Percentiles rank a stretch among this genome's conserved stretches.
Conservation (phyloP, 2,329 filamentous ascomycete species). For the Xylariaceae sp. region DNA sequence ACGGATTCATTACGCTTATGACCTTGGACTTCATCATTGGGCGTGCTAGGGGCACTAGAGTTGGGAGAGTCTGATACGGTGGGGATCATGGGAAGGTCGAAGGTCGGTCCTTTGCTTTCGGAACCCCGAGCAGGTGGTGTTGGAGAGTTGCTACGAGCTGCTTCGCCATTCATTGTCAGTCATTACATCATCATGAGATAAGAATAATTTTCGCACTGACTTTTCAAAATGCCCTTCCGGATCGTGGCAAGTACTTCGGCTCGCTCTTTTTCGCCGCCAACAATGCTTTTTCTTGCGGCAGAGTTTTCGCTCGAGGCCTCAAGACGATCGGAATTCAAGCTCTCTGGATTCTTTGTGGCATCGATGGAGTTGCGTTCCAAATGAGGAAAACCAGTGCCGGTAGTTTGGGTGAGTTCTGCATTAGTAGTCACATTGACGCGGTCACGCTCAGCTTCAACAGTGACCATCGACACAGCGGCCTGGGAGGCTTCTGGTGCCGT, state of each 20-base stretch:
- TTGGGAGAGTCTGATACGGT: slow-evolving; percentile 77
- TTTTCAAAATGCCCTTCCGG: slow-evolving; percentile 94
- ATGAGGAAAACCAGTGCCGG: slow-evolving; percentile 82
- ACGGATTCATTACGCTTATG: slow-evolving; percentile 74
- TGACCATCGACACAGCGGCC: slow-evolving; percentile 93
- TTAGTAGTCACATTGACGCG: slow-evolving; percentile 78
- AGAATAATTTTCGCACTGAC: slow-evolving; percentile 51
- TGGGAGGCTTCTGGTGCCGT: slow-evolving; percentile 71
- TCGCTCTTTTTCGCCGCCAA: slow-evolving; percentile 87
- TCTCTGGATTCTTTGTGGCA: slow-evolving; percentile 55
- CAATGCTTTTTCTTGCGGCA: slow-evolving; percentile 80
- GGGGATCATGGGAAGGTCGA: slow-evolving; percentile 67
- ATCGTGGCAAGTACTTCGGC: slow-evolving; percentile 91
- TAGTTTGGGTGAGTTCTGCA: slow-evolving; percentile 69
- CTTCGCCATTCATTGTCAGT: slow-evolving; percentile 39
- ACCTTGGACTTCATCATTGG: slow-evolving; percentile 74
- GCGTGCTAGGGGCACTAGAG: slow-evolving; percentile 88
- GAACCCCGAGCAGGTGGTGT: slow-evolving; percentile 68
- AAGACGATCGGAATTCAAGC: slow-evolving; percentile 55
- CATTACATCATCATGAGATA: background rate
- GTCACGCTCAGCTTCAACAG: slow-evolving; percentile 90
- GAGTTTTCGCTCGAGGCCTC: slow-evolving; percentile 67
- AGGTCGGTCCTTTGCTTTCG: slow-evolving; percentile 60
- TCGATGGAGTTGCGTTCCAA: slow-evolving; percentile 84
- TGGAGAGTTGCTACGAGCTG: slow-evolving; percentile 70